A percentile compares a stretch with the other conserved stretches of the same genome.
Conservation (phyloP, 768 basidiomycete genomes). For the Stropharia rugosoannulata region DNA sequence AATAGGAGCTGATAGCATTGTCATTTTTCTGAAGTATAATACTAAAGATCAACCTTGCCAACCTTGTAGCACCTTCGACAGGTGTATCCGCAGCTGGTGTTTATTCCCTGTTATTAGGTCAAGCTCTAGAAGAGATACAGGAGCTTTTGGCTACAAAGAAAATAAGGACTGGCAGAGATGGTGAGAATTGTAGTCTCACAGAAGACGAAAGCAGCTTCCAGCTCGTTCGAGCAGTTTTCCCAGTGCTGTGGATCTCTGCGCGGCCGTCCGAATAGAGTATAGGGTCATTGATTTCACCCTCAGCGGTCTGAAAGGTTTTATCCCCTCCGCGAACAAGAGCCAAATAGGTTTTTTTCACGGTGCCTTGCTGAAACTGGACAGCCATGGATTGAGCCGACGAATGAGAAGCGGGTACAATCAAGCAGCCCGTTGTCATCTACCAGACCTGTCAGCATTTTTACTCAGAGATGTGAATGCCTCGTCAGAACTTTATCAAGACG, state of each 20-base stretch:
- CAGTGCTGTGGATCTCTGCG: constrained; percentile 34
- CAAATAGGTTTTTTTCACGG: constrained; percentile 58
- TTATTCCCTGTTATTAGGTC: constrained; percentile 62
- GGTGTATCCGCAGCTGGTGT: constrained; percentile 70
- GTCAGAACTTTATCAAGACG: constrained; percentile 61
- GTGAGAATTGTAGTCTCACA: constrained; percentile 31
- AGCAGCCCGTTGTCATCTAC: constrained; percentile 62
- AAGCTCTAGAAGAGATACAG: constrained; percentile 57
- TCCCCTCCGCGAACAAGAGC: constrained; percentile 58
- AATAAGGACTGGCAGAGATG: constrained; percentile 8
- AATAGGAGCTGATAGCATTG: constrained; percentile 51
- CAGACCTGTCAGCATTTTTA: not conserved
- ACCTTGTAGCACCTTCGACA: constrained; percentile 52
- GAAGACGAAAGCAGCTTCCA: constrained; percentile 64
- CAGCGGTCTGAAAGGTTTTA: constrained; percentile 39
- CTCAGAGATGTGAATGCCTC: not conserved
- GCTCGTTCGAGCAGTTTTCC: constrained; percentile 42
- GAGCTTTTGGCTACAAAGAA: constrained; percentile 33
- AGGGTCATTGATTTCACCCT: constrained; percentile 34
- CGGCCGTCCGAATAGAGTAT: constrained; percentile 47
- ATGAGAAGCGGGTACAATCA: constrained; percentile 51
- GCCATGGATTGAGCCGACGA: constrained; percentile 46
- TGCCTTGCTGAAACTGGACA: constrained; percentile 49
- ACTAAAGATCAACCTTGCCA: constrained; percentile 9
- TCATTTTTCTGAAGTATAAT: not conserved